phyloP scores from a whole-genome alignment of 1,139 yeast species.

The Suhomyces guaymorum region DNA sequence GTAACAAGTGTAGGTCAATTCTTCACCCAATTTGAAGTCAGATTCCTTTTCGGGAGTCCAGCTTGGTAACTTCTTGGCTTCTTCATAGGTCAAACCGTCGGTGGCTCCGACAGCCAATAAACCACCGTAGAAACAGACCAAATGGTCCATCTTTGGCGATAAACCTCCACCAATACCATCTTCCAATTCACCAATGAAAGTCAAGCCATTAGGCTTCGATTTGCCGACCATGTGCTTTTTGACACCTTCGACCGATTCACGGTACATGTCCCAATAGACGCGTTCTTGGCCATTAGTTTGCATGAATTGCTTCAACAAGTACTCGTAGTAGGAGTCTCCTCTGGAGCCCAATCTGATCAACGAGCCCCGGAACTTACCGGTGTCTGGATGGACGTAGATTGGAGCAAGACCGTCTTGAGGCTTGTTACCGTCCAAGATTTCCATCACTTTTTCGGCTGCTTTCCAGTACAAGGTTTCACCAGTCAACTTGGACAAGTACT shows the following conservation, averaged over 20 bases:
- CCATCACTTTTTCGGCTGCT: constrained; percentile 71
- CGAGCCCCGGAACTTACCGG: constrained; percentile 66
- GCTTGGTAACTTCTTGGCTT: constrained; percentile 44
- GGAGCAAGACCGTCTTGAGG: constrained; percentile 83
- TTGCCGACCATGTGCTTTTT: constrained; percentile 60
- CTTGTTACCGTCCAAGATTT: constrained; percentile 54
- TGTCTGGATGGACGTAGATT: constrained; percentile 71
- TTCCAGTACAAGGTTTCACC: constrained; percentile 82
- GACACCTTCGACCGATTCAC: constrained; percentile 75
- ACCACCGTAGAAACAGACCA: constrained; percentile 93
- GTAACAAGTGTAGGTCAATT: constrained; percentile 78
- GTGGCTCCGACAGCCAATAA: constrained; percentile 89
- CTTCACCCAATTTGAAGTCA: constrained; percentile 72
- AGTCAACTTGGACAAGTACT: constrained; percentile 76
- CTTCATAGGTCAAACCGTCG: constrained; percentile 58
- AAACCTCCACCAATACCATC: constrained; percentile 60
- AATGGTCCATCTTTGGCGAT: constrained; percentile 88
- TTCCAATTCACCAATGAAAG: constrained; percentile 79
- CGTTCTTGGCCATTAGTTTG: constrained; percentile 67
- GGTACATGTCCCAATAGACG: constrained; percentile 72
- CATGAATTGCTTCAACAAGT: constrained; percentile 79
- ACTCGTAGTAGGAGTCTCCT: constrained; percentile 93
- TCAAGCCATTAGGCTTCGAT: constrained; percentile 63
- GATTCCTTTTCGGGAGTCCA: constrained; percentile 41
- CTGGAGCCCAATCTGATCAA: constrained; percentile 82